These are phyloP conservation scores for Saprolegnia parasitica DNA, from an alignment of 352 stramenopile genomes.

Conservation along the genomic window DNA sequence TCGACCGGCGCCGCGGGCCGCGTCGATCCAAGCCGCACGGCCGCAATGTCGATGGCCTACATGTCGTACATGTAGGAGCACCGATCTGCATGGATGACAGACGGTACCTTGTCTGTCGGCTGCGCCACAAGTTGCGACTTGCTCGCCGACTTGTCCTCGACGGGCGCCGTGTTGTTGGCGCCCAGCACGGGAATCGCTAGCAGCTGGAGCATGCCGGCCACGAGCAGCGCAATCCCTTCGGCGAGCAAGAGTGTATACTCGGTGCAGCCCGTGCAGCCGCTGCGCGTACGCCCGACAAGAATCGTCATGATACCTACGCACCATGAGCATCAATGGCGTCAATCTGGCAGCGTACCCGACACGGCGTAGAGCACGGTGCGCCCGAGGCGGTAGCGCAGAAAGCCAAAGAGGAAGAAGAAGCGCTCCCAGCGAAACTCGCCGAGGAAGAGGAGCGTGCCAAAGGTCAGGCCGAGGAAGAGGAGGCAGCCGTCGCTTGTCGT, in stretches of 20 bases:
- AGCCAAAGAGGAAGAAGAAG: conserved; percentile 81
- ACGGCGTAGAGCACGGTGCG: conserved; percentile 50
- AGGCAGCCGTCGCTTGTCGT: conserved; percentile 64
- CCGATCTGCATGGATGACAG: no score
- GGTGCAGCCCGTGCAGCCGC: conserved; percentile 13
- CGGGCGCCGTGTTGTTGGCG: conserved; percentile 21
- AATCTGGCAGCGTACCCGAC: conserved; percentile 32
- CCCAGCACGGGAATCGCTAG: conserved; percentile 11
- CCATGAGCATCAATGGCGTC: not conserved
- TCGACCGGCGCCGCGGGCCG: not conserved
- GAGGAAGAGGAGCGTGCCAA: conserved; percentile 54
- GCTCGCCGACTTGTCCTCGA: not conserved
- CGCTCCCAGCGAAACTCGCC: conserved; percentile 52
- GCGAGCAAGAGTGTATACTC: conserved; percentile 20
- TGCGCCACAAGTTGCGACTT: not conserved
- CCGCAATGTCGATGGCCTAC: not conserved
- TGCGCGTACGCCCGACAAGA: conserved; percentile 20
- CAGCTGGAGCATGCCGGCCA: conserved; percentile 9
- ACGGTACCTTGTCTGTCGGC: not conserved
- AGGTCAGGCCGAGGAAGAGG: conserved; percentile 64
- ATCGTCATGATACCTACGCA: conserved; percentile 28
- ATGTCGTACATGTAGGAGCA: no score
- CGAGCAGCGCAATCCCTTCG: conserved; percentile 25
- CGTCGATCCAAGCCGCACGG: not conserved
- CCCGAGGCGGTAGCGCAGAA: conserved; percentile 68